These are phyloP conservation scores for Arthrinium phaeospermum DNA, from an alignment of 2,329 filamentous ascomycete species.

Conservation along the genomic window DNA sequence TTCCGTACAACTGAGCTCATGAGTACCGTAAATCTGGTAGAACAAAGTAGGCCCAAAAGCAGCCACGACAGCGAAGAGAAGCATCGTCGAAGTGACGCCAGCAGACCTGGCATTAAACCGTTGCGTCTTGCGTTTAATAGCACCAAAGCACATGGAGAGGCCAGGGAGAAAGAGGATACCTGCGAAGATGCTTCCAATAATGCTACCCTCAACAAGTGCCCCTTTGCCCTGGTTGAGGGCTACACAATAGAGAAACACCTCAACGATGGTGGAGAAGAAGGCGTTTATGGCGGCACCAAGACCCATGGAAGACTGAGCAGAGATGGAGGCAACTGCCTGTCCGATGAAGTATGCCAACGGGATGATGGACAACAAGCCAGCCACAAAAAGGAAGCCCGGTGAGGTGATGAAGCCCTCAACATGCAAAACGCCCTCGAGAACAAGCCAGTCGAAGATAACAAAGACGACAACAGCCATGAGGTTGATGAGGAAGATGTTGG, in stretches of 20 bases:
- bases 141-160: slow-evolving; percentile 97
- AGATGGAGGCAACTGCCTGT: slow-evolving; percentile 97
- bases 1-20: slow-evolving; percentile 86
- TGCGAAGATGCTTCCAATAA: slow-evolving; percentile 97
- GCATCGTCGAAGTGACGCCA: slow-evolving; percentile 96
- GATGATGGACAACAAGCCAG: slow-evolving; percentile 89
- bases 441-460: slow-evolving; percentile 89
- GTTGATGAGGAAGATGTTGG: slow-evolving; percentile 99
- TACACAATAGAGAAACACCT: slow-evolving; percentile 97
- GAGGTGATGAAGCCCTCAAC: slow-evolving; percentile 78
- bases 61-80: slow-evolving; percentile 93
- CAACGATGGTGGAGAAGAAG: slow-evolving; percentile 96
- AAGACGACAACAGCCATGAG: slow-evolving; percentile 92
- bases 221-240: slow-evolving; percentile 92
- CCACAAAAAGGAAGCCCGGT: slow-evolving; percentile 83
- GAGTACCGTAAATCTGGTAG: slow-evolving; percentile 98
- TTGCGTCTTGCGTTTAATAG: slow-evolving; percentile 96
- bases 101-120: slow-evolving; percentile 97
- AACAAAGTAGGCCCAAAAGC: slow-evolving; percentile 96
- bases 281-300: slow-evolving; percentile 96
- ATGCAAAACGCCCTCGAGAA: slow-evolving; percentile 73
- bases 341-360: slow-evolving; percentile 98
- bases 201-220: slow-evolving; percentile 91
- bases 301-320: slow-evolving; percentile 97
- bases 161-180: slow-evolving; percentile 94